Conservation (phyloP, 805 yeast species). For the Dipodascus albidus region DNA sequence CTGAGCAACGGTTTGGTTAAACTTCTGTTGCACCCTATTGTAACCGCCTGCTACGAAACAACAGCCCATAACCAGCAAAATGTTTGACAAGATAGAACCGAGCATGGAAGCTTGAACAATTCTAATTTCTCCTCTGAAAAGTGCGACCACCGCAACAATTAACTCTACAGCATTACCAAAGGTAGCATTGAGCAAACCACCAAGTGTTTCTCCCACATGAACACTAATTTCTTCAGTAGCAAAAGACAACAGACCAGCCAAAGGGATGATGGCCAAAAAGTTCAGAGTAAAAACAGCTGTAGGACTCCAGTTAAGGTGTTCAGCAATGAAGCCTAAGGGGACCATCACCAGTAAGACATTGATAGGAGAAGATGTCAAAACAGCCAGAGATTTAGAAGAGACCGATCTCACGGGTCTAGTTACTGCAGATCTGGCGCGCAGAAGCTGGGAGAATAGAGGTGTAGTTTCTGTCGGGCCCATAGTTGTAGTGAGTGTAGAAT, state of each 20-base stretch:
- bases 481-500: neutral
- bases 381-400: slow-evolving; percentile 5
- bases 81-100: slow-evolving; percentile 83
- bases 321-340: slow-evolving; percentile 81
- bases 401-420: neutral
- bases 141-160: slow-evolving; percentile 86
- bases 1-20: slow-evolving; percentile 95
- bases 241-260: slow-evolving; percentile 81
- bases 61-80: slow-evolving; percentile 86
- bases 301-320: slow-evolving; percentile 42
- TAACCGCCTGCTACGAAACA: slow-evolving; percentile 91
- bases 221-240: slow-evolving; percentile 90
- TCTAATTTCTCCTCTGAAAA: slow-evolving; percentile 73
- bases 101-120: slow-evolving; percentile 97
- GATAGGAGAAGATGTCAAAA: slow-evolving; percentile 44
- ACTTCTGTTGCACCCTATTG: slow-evolving; percentile 72
- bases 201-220: slow-evolving; percentile 82
- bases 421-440: neutral
- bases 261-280: slow-evolving; percentile 82
- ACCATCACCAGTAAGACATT: slow-evolving; percentile 71
- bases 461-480: neutral
- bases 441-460: neutral
- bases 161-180: slow-evolving; percentile 97
- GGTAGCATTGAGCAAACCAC: slow-evolving; percentile 92
- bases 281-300: slow-evolving; percentile 55